A percentile compares a stretch with the other conserved stretches of the same genome.
Conservation (phyloP, 176 grass and related monocot species). For the Guadua angustifolia region DNA sequence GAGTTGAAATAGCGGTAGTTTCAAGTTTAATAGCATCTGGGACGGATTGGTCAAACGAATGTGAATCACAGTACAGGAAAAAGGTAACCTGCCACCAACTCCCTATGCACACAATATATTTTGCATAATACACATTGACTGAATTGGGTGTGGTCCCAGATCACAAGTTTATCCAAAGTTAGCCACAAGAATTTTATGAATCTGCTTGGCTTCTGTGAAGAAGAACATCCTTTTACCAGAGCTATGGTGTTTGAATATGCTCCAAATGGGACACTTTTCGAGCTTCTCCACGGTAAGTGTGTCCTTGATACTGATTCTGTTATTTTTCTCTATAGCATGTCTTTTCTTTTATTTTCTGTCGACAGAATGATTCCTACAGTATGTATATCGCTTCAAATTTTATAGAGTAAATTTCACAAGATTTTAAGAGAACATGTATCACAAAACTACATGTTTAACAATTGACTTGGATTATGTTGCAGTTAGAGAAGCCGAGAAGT, state of each 20-base stretch:
- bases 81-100: slow-evolving; percentile 57
- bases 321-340: background rate
- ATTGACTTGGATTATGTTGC: no score
- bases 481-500: slow-evolving; percentile 75
- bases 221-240: slow-evolving; percentile 71
- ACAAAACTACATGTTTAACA: no score
- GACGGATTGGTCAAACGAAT: slow-evolving; percentile 77
- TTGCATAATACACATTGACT: background rate
- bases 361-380: background rate
- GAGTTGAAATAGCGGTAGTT: slow-evolving; percentile 77
- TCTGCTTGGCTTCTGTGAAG: slow-evolving; percentile 78
- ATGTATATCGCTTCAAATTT: no score
- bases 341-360: background rate
- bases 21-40: slow-evolving; percentile 46
- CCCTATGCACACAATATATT: background rate
- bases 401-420: background rate
- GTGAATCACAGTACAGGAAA: slow-evolving; percentile 72
- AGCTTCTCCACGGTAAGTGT: slow-evolving; percentile 69
- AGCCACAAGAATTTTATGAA: slow-evolving; percentile 87
- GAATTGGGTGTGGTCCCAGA: slow-evolving; percentile 43
- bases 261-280: slow-evolving; percentile 77
- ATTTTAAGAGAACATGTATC: no score
- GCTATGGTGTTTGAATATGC: slow-evolving; percentile 92
- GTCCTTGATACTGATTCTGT: background rate
- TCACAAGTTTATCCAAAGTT: slow-evolving; percentile 60